A percentile compares a stretch with the other conserved stretches of the same genome.
These are phyloP conservation scores for Aspergillus phoenicis DNA, from an alignment of 2,329 filamentous ascomycete genomes.

Conservation along the genomic window DNA sequence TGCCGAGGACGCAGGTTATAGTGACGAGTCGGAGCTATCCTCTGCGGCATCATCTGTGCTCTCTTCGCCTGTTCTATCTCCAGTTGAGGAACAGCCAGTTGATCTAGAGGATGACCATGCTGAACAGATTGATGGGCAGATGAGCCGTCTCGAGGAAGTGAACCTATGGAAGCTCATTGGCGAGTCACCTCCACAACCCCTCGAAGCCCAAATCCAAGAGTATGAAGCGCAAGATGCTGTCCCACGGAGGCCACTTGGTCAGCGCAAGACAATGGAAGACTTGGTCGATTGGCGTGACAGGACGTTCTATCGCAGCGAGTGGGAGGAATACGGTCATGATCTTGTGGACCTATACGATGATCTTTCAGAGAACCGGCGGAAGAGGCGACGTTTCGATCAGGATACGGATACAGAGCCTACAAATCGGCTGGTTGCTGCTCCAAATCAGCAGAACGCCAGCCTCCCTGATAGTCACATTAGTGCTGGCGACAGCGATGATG, in stretches of 20 bases:
- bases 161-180: constrained; percentile 49
- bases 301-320: constrained; percentile 51
- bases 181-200: constrained; percentile 20
- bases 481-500: neutral
- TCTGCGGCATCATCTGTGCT: neutral
- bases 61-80: neutral
- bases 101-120: constrained; percentile 48
- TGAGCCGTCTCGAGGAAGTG: constrained; percentile 49
- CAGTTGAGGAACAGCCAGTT: constrained; percentile 17
- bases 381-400: constrained; percentile 32
- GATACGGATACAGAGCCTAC: neutral
- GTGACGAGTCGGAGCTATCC: neutral
- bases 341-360: constrained; percentile 33
- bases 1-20: neutral
- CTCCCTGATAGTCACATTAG: too few species aligned
- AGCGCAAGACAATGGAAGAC: constrained; percentile 40
- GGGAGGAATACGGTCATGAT: constrained; percentile 50
- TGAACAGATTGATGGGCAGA: constrained; percentile 51
- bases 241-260: constrained; percentile 24
- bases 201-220: constrained; percentile 28
- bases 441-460: constrained; percentile 1
- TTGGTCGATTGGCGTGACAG: constrained; percentile 52
- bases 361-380: constrained; percentile 33
- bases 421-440: neutral
- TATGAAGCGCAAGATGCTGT: constrained; percentile 17